These are phyloP conservation scores for Nectriaceae sp. DNA, from an alignment of 2,329 filamentous ascomycete genomes.

Conservation along the genomic window DNA sequence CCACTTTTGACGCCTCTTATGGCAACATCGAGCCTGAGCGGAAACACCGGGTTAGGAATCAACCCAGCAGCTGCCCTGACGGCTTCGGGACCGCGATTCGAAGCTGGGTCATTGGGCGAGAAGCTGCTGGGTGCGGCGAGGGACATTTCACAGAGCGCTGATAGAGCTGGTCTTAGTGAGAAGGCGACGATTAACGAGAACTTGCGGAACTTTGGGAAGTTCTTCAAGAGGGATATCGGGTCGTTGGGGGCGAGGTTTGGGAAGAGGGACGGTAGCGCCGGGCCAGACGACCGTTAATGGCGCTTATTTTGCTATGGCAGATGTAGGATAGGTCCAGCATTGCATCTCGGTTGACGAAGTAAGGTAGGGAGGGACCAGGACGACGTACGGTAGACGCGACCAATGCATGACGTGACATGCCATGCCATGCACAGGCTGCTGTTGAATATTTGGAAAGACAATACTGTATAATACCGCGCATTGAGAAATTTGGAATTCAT, in stretches of 20 bases:
- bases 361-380: too few species aligned
- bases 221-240: slow-evolving; percentile 87
- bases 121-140: slow-evolving; percentile 85
- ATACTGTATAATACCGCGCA: not conserved
- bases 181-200: slow-evolving; percentile 87
- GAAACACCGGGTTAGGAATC: slow-evolving; percentile 39
- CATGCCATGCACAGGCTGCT: too few species aligned
- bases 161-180: slow-evolving; percentile 40
- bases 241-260: slow-evolving; percentile 75
- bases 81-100: slow-evolving; percentile 61
- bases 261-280: slow-evolving; percentile 51
- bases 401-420: not conserved
- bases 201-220: slow-evolving; percentile 92
- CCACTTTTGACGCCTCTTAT: slow-evolving; percentile 71
- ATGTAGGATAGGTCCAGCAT: too few species aligned
- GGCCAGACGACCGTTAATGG: not conserved
- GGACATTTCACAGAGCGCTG: slow-evolving; percentile 68
- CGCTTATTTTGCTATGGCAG: not conserved
- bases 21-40: slow-evolving; percentile 40
- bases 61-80: slow-evolving; percentile 45
- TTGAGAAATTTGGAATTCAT: not conserved
- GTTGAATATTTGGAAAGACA: not conserved
- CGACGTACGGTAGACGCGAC: too few species aligned
- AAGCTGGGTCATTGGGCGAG: slow-evolving; percentile 80
- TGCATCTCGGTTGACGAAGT: too few species aligned